These are phyloP conservation scores for Fagus crenata DNA, from an alignment of 306 rosid species.

Conservation along the genomic window DNA sequence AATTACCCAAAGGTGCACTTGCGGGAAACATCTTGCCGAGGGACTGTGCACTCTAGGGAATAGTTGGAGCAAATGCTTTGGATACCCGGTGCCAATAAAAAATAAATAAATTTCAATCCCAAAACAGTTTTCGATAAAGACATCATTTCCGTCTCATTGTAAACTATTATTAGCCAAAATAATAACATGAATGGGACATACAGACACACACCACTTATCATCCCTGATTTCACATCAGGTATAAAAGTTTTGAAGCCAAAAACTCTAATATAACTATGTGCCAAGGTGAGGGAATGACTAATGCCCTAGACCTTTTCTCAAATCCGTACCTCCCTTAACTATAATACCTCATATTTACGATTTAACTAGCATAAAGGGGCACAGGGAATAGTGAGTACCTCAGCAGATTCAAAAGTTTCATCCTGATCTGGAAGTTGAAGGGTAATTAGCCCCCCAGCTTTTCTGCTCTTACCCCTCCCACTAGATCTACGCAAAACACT, in stretches of 20 bases:
- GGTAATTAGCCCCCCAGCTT: conserved; percentile 85
- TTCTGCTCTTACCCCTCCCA: conserved; percentile 94
- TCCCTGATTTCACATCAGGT: background rate
- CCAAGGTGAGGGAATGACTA: no score
- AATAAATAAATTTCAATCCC: background rate
- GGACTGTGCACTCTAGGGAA: no score
- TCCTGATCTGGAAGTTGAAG: conserved; percentile 81
- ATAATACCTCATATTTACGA: no score
- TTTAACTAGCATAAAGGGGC: background rate
- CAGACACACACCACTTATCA: background rate
- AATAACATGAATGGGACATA: background rate
- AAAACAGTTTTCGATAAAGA: background rate
- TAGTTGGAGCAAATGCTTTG: no score
- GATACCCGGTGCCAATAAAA: no score
- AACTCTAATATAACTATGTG: no score
- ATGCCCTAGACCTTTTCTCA: no score
- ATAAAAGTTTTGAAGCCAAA: background rate
- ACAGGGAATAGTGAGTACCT: conserved; percentile 52
- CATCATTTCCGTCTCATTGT: background rate
- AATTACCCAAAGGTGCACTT: no score
- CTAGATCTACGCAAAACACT: conserved; percentile 83
- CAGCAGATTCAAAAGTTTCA: conserved; percentile 67
- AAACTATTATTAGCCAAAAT: background rate
- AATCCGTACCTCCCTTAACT: no score
- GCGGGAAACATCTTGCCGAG: no score